These are phyloP conservation scores for Rickenella mellea DNA, from an alignment of 768 basidiomycete species.

Conservation along the genomic window DNA sequence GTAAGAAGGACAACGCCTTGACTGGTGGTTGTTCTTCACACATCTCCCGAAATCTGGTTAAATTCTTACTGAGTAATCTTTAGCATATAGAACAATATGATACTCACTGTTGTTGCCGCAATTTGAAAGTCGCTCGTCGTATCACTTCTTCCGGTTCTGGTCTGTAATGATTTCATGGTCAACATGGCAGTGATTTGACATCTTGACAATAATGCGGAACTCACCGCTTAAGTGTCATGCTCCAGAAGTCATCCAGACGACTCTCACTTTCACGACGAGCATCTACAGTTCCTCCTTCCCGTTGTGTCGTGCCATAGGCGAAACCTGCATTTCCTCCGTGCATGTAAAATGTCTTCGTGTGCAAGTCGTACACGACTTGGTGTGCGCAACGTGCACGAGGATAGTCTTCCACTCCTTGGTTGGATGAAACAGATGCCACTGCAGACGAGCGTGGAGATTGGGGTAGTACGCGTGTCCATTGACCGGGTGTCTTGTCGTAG, in stretches of 20 bases:
- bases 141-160: slow-evolving; percentile 54
- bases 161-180: too few species aligned
- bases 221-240: slow-evolving; percentile 58
- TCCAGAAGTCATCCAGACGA: slow-evolving; percentile 73
- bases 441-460: background rate
- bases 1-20: slow-evolving; percentile 63
- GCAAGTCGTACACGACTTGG: slow-evolving; percentile 65
- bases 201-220: slow-evolving; percentile 7
- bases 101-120: slow-evolving; percentile 67
- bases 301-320: slow-evolving; percentile 3
- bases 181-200: background rate
- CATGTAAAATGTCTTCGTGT: slow-evolving; percentile 47
- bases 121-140: slow-evolving; percentile 49
- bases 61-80: background rate
- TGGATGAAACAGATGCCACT: background rate
- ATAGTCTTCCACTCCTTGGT: slow-evolving; percentile 18
- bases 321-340: slow-evolving; percentile 72
- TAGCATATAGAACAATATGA: background rate
- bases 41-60: slow-evolving; percentile 69
- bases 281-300: slow-evolving; percentile 8
- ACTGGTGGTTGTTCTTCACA: slow-evolving; percentile 53
- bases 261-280: too few species aligned
- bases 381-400: slow-evolving; percentile 68
- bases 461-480: slow-evolving; percentile 36
- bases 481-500: slow-evolving; percentile 49